Percentiles rank a stretch among this genome's conserved stretches.
Conservation (phyloP, 2,329 filamentous ascomycete species). For the Colletotrichum sp. region DNA sequence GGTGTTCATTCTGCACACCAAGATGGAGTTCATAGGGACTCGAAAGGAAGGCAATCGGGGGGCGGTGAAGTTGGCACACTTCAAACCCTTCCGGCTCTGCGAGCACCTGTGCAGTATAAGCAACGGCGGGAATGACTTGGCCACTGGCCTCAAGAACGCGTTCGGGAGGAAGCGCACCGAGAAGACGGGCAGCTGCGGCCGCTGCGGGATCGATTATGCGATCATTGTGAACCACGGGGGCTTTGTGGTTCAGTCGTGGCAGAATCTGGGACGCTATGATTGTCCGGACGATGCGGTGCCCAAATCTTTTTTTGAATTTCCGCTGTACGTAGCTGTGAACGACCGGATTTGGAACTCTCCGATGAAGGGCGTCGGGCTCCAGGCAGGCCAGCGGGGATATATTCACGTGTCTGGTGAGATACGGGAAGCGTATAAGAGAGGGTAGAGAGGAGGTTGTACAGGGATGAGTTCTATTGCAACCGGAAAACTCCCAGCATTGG, state of each 20-base stretch:
- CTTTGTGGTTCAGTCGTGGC: not conserved
- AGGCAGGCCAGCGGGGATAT: not conserved
- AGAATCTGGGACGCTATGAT: not conserved
- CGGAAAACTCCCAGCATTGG: no score
- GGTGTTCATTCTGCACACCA: not conserved
- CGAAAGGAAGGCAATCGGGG: not conserved
- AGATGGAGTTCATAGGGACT: not conserved
- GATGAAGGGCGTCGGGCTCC: not conserved
- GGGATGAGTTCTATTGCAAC: no score
- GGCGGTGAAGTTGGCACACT: not conserved
- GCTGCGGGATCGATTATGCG: not conserved
- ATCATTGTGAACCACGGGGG: not conserved
- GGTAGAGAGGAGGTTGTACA: no score
- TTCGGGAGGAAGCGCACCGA: not conserved
- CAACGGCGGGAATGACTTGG: not conserved
- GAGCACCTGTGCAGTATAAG: not conserved
- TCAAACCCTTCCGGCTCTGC: not conserved
- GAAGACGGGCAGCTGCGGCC: not conserved
- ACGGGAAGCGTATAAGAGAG: not conserved
- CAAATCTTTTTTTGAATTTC: not conserved
- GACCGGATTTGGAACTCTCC: not conserved
- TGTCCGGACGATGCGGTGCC: not conserved
- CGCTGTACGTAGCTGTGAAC: not conserved
- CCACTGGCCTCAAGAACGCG: fast-evolving
- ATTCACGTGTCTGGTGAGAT: not conserved